Conservation (phyloP, 1,284 basidiomycete species). For the Abortiporus biennis region DNA sequence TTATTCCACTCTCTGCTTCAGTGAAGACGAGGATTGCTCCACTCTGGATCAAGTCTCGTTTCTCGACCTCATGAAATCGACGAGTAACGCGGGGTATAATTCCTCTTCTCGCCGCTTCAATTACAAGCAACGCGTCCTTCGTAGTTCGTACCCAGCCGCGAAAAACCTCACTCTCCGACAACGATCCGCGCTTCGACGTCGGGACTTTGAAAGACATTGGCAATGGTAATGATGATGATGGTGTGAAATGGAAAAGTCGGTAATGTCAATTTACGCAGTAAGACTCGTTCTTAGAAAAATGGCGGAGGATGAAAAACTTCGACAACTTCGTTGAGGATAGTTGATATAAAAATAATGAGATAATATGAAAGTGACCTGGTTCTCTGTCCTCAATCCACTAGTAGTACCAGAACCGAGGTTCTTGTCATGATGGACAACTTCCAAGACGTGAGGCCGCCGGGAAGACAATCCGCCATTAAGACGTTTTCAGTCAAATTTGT, state of each 20-base stretch:
- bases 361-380: too few species aligned
- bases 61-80: conserved; percentile 49
- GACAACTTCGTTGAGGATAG: too few species aligned
- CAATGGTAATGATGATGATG: not conserved
- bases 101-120: conserved; percentile 46
- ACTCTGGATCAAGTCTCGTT: conserved; percentile 19
- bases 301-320: not conserved
- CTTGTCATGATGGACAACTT: too few species aligned
- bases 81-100: conserved; percentile 49
- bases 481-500: not conserved
- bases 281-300: not conserved
- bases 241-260: not conserved
- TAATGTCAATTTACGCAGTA: too few species aligned
- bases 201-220: not conserved
- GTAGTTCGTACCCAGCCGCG: conserved; percentile 46
- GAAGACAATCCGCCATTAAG: not conserved
- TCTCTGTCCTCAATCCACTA: too few species aligned
- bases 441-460: not conserved
- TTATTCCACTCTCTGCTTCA: conserved; percentile 21
- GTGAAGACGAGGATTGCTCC: conserved; percentile 20
- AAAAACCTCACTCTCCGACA: conserved; percentile 18
- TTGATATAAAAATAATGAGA: not conserved
- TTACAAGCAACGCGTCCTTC: conserved; percentile 49
- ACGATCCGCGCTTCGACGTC: not conserved
- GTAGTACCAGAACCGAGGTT: too few species aligned